These are phyloP conservation scores for Phialemoniopsis sp. DNA, from an alignment of 2,329 filamentous ascomycete species.

Conservation along the genomic window DNA sequence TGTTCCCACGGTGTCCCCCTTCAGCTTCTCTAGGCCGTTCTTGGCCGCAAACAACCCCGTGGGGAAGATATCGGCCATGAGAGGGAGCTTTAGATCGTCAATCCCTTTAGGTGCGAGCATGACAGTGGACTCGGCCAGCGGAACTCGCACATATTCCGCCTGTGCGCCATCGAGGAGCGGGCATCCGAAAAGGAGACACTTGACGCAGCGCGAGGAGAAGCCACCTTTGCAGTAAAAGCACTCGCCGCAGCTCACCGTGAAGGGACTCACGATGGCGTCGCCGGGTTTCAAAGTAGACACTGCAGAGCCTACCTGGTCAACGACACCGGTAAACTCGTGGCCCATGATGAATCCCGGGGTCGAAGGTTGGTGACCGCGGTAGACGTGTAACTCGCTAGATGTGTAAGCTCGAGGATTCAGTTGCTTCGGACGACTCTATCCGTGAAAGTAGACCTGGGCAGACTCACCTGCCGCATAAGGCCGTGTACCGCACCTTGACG, in stretches of 20 bases:
- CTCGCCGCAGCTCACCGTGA: conserved; percentile 70
- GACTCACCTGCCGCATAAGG: conserved; percentile 80
- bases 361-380: conserved; percentile 73
- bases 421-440: too few relatives aligned
- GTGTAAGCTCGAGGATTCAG: neutral
- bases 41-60: conserved; percentile 79
- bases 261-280: conserved; percentile 78
- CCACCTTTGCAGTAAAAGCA: conserved; percentile 85
- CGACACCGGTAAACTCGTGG: conserved; percentile 81
- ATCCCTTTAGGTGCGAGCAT: conserved; percentile 69
- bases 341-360: conserved; percentile 65
- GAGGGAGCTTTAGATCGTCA: conserved; percentile 68
- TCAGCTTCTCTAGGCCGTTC: conserved; percentile 69
- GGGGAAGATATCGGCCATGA: conserved; percentile 96
- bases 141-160: conserved; percentile 78
- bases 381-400: conserved; percentile 76
- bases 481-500: conserved; percentile 78
- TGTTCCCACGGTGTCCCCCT: too few relatives aligned
- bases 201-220: conserved; percentile 72
- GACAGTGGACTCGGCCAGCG: conserved; percentile 76
- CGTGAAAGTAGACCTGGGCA: conserved; percentile 2
- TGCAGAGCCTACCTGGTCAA: conserved; percentile 61
- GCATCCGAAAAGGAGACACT: conserved; percentile 68
- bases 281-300: conserved; percentile 69
- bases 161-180: conserved; percentile 70